A percentile compares a stretch with the other conserved stretches of the same genome.
Evolutionary conservation across 2,329 filamentous ascomycete species (phyloP).

Genomic region (Exophiala spinifera): DNA sequence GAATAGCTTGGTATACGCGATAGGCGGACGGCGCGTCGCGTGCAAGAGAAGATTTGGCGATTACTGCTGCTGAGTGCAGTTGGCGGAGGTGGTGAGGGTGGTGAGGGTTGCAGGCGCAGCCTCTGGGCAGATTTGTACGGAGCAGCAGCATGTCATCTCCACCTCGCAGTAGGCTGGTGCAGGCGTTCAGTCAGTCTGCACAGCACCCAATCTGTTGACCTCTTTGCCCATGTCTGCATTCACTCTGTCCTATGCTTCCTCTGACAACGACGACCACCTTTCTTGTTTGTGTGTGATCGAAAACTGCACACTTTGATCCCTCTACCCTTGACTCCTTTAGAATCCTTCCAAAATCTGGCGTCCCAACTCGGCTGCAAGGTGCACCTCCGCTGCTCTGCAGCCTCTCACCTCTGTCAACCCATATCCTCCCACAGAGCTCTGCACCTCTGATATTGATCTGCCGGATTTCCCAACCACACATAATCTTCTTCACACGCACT

Average conservation of each 20-base stretch:
- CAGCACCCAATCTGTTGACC: neutral
- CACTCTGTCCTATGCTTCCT: neutral
- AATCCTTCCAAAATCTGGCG: no score
- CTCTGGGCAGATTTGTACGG: neutral
- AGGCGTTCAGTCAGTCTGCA: neutral
- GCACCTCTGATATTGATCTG: neutral
- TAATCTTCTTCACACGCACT: neutral
- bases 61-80: no score
- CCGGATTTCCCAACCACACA: neutral
- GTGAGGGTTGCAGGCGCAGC: neutral
- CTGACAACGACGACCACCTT: neutral
- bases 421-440: neutral
- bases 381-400: no score
- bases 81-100: no score
- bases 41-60: neutral
- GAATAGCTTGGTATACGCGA: conserved; percentile 1
- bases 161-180: neutral
- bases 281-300: neutral
- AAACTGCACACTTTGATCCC: neutral
- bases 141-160: neutral
- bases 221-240: neutral
- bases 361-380: no score
- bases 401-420: neutral
- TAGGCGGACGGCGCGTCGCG: conserved; percentile 1
- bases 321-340: no score